These are phyloP conservation scores for Pseudisothecium myosuroides DNA, from an alignment of 225 moss, liverwort and hornwort genomes.

Conservation along the genomic window DNA sequence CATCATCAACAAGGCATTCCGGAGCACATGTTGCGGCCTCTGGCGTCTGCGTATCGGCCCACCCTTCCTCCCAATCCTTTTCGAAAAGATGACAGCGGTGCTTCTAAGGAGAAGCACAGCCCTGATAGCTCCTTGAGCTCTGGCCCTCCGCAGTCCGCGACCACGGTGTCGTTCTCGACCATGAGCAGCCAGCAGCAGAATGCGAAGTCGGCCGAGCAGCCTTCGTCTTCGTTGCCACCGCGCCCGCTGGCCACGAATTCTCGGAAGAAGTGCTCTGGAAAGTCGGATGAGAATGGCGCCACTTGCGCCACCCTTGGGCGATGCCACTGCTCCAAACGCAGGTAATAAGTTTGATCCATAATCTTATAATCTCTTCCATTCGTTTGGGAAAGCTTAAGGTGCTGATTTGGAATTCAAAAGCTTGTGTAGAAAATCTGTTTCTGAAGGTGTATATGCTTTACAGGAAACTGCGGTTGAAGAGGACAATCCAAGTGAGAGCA, in stretches of 20 bases:
- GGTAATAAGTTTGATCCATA: slow-evolving; percentile 18
- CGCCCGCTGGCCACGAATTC: slow-evolving; percentile 25
- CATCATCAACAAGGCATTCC: slow-evolving; percentile 13
- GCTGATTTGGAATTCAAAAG: background rate
- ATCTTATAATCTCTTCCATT: background rate
- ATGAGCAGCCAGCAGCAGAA: slow-evolving; percentile 21
- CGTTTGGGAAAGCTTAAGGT: background rate
- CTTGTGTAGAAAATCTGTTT: background rate
- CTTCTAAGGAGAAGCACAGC: slow-evolving; percentile 26
- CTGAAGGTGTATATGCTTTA: background rate
- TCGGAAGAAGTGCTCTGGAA: slow-evolving; percentile 76
- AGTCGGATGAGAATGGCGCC: slow-evolving; percentile 75
- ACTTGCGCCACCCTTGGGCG: slow-evolving; percentile 71
- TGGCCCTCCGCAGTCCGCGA: slow-evolving; percentile 35
- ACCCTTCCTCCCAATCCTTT: slow-evolving; percentile 19
- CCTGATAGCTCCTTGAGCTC: slow-evolving; percentile 42
- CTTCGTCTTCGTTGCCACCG: slow-evolving; percentile 32
- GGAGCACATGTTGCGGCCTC: slow-evolving; percentile 14
- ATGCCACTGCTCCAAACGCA: slow-evolving; percentile 93
- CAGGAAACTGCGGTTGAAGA: slow-evolving; percentile 76
- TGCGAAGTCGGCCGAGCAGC: slow-evolving; percentile 16
- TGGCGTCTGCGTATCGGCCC: slow-evolving; percentile 3
- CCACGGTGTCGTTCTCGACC: slow-evolving; percentile 31
- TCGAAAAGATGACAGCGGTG: slow-evolving; percentile 9
- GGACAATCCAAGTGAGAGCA: slow-evolving; percentile 64